These are phyloP conservation scores for Phylloporus arenicola DNA, from an alignment of 768 basidiomycete species.

Conservation along the genomic window DNA sequence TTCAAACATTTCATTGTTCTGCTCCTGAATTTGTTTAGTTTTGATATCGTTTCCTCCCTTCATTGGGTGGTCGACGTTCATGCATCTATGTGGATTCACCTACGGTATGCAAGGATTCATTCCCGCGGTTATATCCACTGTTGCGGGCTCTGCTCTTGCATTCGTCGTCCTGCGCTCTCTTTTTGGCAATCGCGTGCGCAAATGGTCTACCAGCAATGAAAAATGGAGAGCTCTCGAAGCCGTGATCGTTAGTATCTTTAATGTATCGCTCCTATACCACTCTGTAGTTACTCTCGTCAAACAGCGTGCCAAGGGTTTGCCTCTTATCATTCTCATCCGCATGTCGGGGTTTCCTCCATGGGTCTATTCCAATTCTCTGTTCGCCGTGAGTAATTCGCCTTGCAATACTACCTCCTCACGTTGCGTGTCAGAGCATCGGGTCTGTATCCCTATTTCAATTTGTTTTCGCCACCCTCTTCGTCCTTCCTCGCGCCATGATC, in stretches of 20 bases:
- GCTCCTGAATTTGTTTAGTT: conserved; percentile 17
- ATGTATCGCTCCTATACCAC: background rate
- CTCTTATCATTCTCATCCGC: conserved; percentile 77
- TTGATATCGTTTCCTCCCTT: conserved; percentile 30
- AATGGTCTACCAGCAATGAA: conserved; percentile 57
- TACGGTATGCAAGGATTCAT: conserved; percentile 76
- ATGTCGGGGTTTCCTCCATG: conserved; percentile 82
- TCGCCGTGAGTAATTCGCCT: conserved; percentile 49
- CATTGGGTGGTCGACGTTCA: conserved; percentile 26
- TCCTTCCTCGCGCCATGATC: conserved; percentile 66
- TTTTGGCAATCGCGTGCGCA: conserved; percentile 50
- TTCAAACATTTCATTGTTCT: conserved; percentile 54
- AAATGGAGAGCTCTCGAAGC: conserved; percentile 77
- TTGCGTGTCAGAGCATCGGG: conserved; percentile 56
- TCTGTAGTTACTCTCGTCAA: conserved; percentile 2
- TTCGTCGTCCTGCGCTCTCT: conserved; percentile 58
- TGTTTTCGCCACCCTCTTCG: conserved; percentile 61
- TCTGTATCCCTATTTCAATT: conserved; percentile 75
- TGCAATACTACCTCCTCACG: conserved; percentile 4
- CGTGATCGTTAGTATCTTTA: conserved; percentile 51
- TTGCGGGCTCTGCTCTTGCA: conserved; percentile 57
- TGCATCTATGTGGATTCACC: conserved; percentile 74
- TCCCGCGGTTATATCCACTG: conserved; percentile 55
- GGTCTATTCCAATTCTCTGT: conserved; percentile 80
- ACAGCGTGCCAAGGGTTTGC: conserved; percentile 69